Percentiles rank a stretch among this genome's conserved stretches.
Conservation (phyloP, 2,329 filamentous ascomycete genomes). For the Botryotinia calthae region DNA sequence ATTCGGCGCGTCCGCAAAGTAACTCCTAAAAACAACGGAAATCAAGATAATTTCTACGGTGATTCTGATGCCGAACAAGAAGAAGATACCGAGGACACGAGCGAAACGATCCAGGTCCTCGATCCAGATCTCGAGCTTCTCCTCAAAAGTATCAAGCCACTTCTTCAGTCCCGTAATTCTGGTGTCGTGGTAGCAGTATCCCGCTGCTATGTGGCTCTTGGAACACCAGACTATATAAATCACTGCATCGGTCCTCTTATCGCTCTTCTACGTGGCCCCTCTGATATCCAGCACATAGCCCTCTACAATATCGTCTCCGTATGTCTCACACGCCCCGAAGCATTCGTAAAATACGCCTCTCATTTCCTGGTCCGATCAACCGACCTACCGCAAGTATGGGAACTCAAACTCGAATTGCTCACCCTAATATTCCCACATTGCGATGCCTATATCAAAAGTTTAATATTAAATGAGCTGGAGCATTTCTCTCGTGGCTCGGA, state of each 20-base stretch:
- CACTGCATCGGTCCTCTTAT: conserved; percentile 79
- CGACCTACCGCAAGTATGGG: conserved; percentile 80
- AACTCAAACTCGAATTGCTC: conserved; percentile 85
- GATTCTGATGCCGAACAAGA: conserved; percentile 48
- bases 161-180: conserved; percentile 89
- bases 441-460: conserved; percentile 70
- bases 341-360: conserved; percentile 84
- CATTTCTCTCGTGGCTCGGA: conserved; percentile 82
- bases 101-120: conserved; percentile 55
- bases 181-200: conserved; percentile 87
- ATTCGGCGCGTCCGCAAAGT: conserved; percentile 53
- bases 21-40: conserved; percentile 43
- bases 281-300: conserved; percentile 85
- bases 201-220: conserved; percentile 80
- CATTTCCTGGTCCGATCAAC: conserved; percentile 85
- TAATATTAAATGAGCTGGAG: conserved; percentile 89
- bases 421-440: conserved; percentile 88
- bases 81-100: conserved; percentile 44
- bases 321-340: conserved; percentile 68
- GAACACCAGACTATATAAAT: conserved; percentile 72
- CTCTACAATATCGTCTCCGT: conserved; percentile 96
- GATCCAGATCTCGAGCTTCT: conserved; percentile 83
- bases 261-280: conserved; percentile 77
- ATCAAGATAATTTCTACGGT: conserved; percentile 74
- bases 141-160: conserved; percentile 73